phyloP scores from a whole-genome alignment of 306 rosid genomes.

The Glycine tomentella region DNA sequence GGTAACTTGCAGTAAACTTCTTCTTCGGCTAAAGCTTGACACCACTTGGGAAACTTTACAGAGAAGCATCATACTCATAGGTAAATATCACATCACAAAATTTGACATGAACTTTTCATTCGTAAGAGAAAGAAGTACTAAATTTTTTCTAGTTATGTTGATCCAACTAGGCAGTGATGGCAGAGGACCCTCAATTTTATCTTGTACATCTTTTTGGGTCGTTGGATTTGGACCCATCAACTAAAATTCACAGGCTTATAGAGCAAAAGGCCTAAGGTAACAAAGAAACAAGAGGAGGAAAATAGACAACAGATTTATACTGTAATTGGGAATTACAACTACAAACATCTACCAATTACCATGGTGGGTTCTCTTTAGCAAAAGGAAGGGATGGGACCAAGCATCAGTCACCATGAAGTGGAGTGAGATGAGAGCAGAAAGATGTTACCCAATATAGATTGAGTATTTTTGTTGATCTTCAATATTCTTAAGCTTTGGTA shows the following conservation, averaged over 20 bases:
- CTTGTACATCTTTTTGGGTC: constrained; percentile 46
- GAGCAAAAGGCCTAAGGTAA: constrained; percentile 48
- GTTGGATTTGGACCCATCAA: constrained; percentile 56
- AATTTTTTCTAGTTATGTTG: constrained; percentile 49
- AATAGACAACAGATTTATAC: constrained; percentile 45
- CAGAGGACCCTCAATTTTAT: constrained; percentile 52
- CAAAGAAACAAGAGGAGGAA: constrained; percentile 45
- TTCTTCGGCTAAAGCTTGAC: constrained; percentile 41
- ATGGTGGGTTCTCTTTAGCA: constrained; percentile 54
- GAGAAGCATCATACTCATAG: constrained; percentile 49
- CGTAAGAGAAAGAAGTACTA: constrained; percentile 49
- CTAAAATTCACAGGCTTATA: constrained; percentile 42
- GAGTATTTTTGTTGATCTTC: constrained; percentile 49
- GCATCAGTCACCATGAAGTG: constrained; percentile 47
- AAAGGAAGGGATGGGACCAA: constrained; percentile 54
- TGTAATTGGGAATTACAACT: constrained; percentile 52
- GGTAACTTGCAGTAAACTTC: constrained; percentile 46
- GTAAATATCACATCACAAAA: constrained; percentile 42
- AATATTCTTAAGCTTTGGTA: constrained; percentile 48
- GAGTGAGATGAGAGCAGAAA: constrained; percentile 48
- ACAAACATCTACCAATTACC: constrained; percentile 54
- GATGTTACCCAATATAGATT: constrained; percentile 51
- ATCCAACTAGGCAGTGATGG: constrained; percentile 46
- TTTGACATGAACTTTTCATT: constrained; percentile 51
- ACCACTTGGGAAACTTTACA: constrained; percentile 52